These are phyloP conservation scores for Microstroma glucosiphilum DNA, from an alignment of 1,284 basidiomycete genomes.

Conservation along the genomic window DNA sequence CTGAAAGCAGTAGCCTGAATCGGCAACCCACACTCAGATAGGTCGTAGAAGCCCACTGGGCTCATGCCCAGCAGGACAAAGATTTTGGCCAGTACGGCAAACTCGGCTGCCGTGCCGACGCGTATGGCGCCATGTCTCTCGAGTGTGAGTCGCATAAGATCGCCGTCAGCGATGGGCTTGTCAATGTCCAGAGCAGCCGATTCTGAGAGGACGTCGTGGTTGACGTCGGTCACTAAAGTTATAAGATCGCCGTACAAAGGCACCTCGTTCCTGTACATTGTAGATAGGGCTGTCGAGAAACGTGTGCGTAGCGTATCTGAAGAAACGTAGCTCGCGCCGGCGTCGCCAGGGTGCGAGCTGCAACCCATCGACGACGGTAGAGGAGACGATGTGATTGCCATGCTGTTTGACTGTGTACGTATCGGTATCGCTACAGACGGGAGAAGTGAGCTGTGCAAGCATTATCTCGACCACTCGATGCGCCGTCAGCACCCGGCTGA, in stretches of 20 bases:
- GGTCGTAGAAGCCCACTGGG: neutral
- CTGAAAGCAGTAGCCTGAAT: neutral
- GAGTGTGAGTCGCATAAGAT: constrained; percentile 44
- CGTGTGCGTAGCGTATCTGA: neutral
- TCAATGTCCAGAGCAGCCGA: neutral
- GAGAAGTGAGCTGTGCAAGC: too few relatives aligned
- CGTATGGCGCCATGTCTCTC: constrained; percentile 55
- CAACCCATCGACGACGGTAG: too few relatives aligned
- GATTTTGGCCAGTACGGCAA: constrained; percentile 47
- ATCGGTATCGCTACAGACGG: too few relatives aligned
- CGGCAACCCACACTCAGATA: neutral
- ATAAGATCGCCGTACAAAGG: neutral
- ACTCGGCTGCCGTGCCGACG: constrained; percentile 51
- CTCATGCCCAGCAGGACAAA: neutral
- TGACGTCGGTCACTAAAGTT: neutral
- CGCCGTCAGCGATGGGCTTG: constrained; percentile 27
- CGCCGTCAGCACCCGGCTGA: too few relatives aligned
- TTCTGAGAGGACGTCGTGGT: neutral
- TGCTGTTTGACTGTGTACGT: too few relatives aligned
- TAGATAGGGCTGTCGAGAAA: neutral
- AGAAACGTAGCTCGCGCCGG: constrained; percentile 32
- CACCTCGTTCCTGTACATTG: neutral
- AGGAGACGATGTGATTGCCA: too few relatives aligned
- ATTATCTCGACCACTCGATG: too few relatives aligned
- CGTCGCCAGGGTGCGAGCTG: too few relatives aligned